These are phyloP conservation scores for Cadophora sp. DNA, from an alignment of 2,329 filamentous ascomycete species.

Conservation along the genomic window DNA sequence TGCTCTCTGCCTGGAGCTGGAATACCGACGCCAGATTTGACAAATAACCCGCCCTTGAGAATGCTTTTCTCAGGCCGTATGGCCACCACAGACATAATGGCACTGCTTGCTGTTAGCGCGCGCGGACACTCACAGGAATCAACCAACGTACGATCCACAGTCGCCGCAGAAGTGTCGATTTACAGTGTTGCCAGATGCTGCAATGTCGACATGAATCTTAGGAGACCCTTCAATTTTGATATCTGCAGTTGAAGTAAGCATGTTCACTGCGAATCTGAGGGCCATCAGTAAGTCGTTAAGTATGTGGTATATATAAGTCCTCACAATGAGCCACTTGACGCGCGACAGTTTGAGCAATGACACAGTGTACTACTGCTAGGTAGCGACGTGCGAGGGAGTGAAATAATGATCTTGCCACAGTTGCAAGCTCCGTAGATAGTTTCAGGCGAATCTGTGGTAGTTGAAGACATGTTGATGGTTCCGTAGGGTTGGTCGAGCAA, in stretches of 20 bases:
- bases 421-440: conserved; percentile 27
- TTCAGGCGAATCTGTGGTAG: background rate
- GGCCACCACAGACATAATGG: conserved; percentile 21
- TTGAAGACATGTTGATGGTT: conserved; percentile 7
- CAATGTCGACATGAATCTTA: conserved; percentile 22
- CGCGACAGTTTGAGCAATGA: conserved; percentile 27
- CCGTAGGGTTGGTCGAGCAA: background rate
- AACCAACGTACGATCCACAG: conserved; percentile 24
- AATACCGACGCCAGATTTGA: conserved; percentile 19
- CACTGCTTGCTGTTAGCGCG: conserved; percentile 3
- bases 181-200: conserved; percentile 22
- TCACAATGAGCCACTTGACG: conserved; percentile 17
- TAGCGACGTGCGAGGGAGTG: conserved; percentile 15
- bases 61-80: conserved; percentile 17
- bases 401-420: conserved; percentile 24
- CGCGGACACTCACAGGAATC: background rate
- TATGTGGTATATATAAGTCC: background rate
- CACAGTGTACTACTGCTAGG: conserved; percentile 21
- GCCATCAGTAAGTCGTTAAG: background rate
- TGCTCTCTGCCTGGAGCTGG: conserved; percentile 24
- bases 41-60: conserved; percentile 28
- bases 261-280: conserved; percentile 23
- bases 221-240: conserved; percentile 24
- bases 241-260: conserved; percentile 16
- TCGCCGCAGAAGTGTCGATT: conserved; percentile 27